These are phyloP conservation scores for Scutellaria minor DNA, from an alignment of 257 asterid species.

Conservation along the genomic window DNA sequence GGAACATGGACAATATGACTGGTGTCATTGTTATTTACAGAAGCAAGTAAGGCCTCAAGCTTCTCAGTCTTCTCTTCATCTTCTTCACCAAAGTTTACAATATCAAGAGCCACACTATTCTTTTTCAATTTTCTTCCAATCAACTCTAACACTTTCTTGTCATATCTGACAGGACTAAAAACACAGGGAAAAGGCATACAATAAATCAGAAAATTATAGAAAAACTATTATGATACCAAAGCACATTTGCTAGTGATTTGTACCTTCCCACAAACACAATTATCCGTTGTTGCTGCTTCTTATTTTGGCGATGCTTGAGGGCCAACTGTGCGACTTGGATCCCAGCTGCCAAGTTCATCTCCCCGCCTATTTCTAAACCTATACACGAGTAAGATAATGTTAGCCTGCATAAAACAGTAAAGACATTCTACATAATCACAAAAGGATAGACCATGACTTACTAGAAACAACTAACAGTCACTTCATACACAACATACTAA, in stretches of 20 bases:
- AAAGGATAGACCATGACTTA: background rate
- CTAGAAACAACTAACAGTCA: background rate
- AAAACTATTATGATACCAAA: background rate
- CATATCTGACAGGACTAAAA: conserved; percentile 89
- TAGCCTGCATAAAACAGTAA: background rate
- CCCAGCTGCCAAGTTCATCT: conserved; percentile 92
- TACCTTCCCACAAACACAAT: conserved; percentile 98
- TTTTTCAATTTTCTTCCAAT: conserved; percentile 91
- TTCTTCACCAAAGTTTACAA: conserved; percentile 95
- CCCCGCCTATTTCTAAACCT: conserved; percentile 95
- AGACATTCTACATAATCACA: background rate
- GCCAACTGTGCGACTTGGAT: conserved; percentile 99
- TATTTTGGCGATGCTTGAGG: conserved; percentile 97
- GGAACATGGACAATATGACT: conserved; percentile 97
- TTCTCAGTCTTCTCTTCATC: conserved; percentile 89
- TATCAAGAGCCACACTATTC: conserved; percentile 97
- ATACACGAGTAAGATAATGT: conserved; percentile 16
- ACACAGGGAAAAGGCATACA: conserved; percentile 19
- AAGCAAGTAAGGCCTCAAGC: conserved; percentile 89
- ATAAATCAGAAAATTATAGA: conserved; percentile 5
- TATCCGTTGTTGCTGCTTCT: conserved; percentile 96
- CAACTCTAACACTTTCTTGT: conserved; percentile 87
- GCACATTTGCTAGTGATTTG: conserved; percentile 9
- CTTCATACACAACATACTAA: background rate
- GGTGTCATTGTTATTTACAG: conserved; percentile 90